Conservation (phyloP, 768 basidiomycete species). For the Grammothele lineata region DNA sequence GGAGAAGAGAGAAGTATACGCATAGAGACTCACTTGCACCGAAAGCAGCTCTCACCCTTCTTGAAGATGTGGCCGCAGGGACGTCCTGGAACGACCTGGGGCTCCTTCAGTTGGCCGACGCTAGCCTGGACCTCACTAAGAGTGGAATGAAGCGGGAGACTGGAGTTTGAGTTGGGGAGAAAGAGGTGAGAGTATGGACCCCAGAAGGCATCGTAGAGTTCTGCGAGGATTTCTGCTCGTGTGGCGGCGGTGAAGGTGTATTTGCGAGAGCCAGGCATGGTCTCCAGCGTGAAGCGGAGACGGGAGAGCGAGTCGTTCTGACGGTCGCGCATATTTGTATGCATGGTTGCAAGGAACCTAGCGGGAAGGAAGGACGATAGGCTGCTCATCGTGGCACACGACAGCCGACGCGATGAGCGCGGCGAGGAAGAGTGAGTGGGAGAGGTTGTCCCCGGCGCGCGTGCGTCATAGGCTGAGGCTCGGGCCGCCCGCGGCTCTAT, state of each 20-base stretch:
- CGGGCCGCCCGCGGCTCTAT: too few species aligned
- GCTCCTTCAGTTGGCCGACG: slow-evolving; percentile 54
- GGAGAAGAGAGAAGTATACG: background rate
- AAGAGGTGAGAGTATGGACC: slow-evolving; percentile 71
- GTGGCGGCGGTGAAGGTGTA: slow-evolving; percentile 71
- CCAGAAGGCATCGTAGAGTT: slow-evolving; percentile 81
- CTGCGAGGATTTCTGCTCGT: slow-evolving; percentile 76
- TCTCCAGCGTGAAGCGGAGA: slow-evolving; percentile 72
- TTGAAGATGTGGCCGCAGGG: slow-evolving; percentile 84
- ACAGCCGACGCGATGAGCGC: background rate
- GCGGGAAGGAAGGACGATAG: slow-evolving; percentile 42
- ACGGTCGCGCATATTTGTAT: slow-evolving; percentile 43
- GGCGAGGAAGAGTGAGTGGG: background rate
- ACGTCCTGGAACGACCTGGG: slow-evolving; percentile 59
- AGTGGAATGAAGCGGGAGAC: slow-evolving; percentile 57
- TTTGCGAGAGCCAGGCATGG: slow-evolving; percentile 76
- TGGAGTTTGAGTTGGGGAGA: slow-evolving; percentile 58
- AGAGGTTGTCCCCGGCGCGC: background rate
- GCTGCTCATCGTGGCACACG: slow-evolving; percentile 32
- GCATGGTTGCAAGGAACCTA: slow-evolving; percentile 52
- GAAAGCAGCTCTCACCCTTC: slow-evolving; percentile 88
- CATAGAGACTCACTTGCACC: slow-evolving; percentile 77
- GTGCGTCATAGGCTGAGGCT: background rate
- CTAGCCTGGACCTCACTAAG: slow-evolving; percentile 69
- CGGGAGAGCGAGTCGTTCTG: slow-evolving; percentile 63